These are phyloP conservation scores for Trypanosoma theileri DNA, from an alignment of 208 protist species.

Conservation along the genomic window DNA sequence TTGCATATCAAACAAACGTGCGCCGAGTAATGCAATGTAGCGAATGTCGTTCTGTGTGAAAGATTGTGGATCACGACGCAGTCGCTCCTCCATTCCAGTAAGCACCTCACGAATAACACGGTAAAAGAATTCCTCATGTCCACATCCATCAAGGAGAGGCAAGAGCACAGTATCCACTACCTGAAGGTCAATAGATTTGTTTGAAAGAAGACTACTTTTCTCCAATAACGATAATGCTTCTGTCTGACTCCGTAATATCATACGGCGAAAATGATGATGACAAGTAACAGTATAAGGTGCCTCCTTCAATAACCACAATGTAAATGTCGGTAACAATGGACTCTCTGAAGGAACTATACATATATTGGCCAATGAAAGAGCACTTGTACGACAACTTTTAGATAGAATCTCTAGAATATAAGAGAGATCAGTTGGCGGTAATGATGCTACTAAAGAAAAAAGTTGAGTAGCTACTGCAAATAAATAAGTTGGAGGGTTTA, in stretches of 20 bases:
- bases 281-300: conserved; percentile 42
- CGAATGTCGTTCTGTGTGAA: conserved; percentile 63
- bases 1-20: conserved; percentile 52
- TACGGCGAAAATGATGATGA: conserved; percentile 55
- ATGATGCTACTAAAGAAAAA: conserved; percentile 7
- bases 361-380: conserved; percentile 29
- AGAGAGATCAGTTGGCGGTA: not conserved
- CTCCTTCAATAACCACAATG: conserved; percentile 77
- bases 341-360: conserved; percentile 42
- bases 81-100: conserved; percentile 58
- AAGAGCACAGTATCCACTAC: conserved; percentile 48
- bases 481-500: conserved; percentile 26
- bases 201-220: conserved; percentile 49
- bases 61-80: conserved; percentile 43
- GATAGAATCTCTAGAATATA: conserved; percentile 14
- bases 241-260: conserved; percentile 49
- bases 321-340: conserved; percentile 49
- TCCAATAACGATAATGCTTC: conserved; percentile 61
- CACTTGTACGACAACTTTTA: conserved; percentile 20
- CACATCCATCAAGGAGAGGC: conserved; percentile 63
- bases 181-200: conserved; percentile 38
- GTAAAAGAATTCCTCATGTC: conserved; percentile 69
- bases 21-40: conserved; percentile 63
- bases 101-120: conserved; percentile 69
- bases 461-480: conserved; percentile 21